A percentile compares a stretch with the other conserved stretches of the same genome.
These are phyloP conservation scores for Lasiosphaeriaceae sp. DNA, from an alignment of 495 filamentous ascomycete genomes.

Conservation along the genomic window DNA sequence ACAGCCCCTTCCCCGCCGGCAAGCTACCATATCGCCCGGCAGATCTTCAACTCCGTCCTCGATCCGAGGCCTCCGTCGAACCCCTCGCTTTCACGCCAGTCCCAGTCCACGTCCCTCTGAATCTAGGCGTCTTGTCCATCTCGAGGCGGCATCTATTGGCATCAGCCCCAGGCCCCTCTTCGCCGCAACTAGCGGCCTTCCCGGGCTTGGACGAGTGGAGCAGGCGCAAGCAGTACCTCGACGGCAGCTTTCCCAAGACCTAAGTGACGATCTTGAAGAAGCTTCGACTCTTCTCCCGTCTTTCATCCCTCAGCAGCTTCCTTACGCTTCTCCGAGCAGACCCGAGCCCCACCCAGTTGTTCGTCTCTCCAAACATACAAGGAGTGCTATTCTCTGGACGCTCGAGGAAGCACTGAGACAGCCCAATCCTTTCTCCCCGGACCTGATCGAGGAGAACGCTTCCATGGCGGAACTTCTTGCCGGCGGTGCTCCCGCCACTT, in stretches of 20 bases:
- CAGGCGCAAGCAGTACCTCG: conserved; percentile 20
- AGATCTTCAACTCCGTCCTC: conserved; percentile 39
- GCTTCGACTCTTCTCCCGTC: conserved; percentile 27
- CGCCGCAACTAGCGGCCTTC: conserved; percentile 24
- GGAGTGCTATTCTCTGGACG: conserved; percentile 77
- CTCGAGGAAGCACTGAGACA: conserved; percentile 87
- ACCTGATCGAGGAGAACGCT: conserved; percentile 85
- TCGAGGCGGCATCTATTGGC: conserved; percentile 33
- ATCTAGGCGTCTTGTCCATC: conserved; percentile 26
- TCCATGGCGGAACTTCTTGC: conserved; percentile 81
- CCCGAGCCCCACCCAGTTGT: conserved; percentile 33
- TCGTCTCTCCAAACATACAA: conserved; percentile 44
- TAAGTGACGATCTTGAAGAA: conserved; percentile 37
- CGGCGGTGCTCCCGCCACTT: conserved; percentile 45
- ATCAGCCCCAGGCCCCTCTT: conserved; percentile 31
- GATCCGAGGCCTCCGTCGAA: conserved; percentile 41
- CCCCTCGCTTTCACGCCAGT: conserved; percentile 40
- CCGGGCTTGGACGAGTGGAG: conserved; percentile 21
- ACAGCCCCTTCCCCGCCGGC: conserved; percentile 30
- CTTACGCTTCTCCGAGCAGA: conserved; percentile 20
- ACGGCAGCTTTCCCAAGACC: conserved; percentile 43
- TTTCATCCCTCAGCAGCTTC: conserved; percentile 19
- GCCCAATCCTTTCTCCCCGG: conserved; percentile 79
- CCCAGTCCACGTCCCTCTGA: conserved; percentile 37
- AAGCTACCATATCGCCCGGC: conserved; percentile 21